phyloP scores from a whole-genome alignment of 768 basidiomycete genomes.

The Lactarius pseudohatsudake region DNA sequence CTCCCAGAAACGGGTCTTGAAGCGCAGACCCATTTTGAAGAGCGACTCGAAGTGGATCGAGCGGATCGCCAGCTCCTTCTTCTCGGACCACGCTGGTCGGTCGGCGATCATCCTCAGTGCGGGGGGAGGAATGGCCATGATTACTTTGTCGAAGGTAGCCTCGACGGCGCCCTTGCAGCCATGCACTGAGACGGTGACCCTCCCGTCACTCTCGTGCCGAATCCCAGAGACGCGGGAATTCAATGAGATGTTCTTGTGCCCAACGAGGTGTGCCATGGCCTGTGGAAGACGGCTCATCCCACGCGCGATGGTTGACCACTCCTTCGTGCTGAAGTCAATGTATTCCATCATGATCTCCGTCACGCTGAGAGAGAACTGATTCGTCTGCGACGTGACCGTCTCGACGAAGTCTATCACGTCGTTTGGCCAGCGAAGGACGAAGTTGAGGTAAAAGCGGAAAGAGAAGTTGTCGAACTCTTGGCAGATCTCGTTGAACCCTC shows the following conservation, averaged over 20 bases:
- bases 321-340: conserved; percentile 31
- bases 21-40: conserved; percentile 32
- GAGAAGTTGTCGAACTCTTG: conserved; percentile 27
- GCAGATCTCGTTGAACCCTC: conserved; percentile 28
- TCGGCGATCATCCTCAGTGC: conserved; percentile 32
- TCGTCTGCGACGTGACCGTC: conserved; percentile 32
- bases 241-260: conserved; percentile 30
- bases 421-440: conserved; percentile 22
- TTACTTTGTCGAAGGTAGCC: conserved; percentile 29
- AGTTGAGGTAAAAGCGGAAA: conserved; percentile 30
- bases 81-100: conserved; percentile 28
- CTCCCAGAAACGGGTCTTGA: conserved; percentile 32
- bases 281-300: conserved; percentile 32
- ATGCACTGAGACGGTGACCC: conserved; percentile 19
- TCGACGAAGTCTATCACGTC: conserved; percentile 32
- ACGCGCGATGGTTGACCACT: conserved; percentile 30
- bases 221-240: conserved; percentile 30
- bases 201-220: conserved; percentile 21
- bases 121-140: conserved; percentile 32
- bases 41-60: conserved; percentile 33
- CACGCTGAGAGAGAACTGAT: conserved; percentile 33
- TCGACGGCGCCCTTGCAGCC: conserved; percentile 8
- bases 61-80: conserved; percentile 31
- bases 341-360: conserved; percentile 33
- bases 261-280: conserved; percentile 30